Conservation (phyloP, 306 rosid genomes). For the Castanea crenata region DNA sequence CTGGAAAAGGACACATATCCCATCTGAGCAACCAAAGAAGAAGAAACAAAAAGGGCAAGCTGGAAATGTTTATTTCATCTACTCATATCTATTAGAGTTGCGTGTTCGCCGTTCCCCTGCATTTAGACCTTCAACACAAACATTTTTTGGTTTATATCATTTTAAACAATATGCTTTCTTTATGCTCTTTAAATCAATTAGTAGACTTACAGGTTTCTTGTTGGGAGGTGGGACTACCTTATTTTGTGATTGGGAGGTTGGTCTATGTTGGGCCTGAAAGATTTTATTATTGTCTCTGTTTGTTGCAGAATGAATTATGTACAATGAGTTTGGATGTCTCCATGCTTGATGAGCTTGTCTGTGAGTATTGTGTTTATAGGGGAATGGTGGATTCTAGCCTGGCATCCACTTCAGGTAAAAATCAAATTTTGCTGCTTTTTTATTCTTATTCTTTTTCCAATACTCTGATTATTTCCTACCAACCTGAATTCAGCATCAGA, state of each 20-base stretch:
- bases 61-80: neutral
- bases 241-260: neutral
- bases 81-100: neutral
- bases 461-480: constrained; percentile 22
- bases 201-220: neutral
- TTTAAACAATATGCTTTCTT: neutral
- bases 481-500: constrained; percentile 40
- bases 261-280: neutral
- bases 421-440: neutral
- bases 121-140: neutral
- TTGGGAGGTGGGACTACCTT: neutral
- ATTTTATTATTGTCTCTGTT: constrained; percentile 22
- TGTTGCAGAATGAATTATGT: constrained; percentile 89
- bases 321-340: constrained; percentile 82
- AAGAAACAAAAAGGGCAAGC: neutral
- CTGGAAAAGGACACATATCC: neutral
- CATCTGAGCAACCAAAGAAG: too few species aligned
- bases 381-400: constrained; percentile 84
- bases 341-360: constrained; percentile 92
- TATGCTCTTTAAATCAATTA: neutral
- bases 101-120: neutral
- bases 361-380: constrained; percentile 91
- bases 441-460: neutral
- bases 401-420: constrained; percentile 36
- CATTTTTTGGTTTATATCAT: neutral